These are phyloP conservation scores for Plasmodium vivax DNA, from an alignment of 169 alveolate genomes.

Conservation along the genomic window DNA sequence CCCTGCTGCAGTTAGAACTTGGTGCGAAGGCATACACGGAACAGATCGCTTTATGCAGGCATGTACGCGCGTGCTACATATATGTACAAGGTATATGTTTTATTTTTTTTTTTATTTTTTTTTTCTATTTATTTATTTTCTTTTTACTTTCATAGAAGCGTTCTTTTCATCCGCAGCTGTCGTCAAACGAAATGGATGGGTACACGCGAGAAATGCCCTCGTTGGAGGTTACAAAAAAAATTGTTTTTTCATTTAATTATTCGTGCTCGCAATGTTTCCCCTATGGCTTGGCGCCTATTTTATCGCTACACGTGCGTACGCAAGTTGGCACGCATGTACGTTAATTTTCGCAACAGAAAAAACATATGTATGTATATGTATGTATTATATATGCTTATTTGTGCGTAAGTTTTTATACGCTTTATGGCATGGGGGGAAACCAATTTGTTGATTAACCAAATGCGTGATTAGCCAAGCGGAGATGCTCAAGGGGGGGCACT, in stretches of 20 bases:
- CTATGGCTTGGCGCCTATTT: not conserved
- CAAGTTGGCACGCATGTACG: not conserved
- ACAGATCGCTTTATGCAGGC: not conserved
- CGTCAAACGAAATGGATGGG: not conserved
- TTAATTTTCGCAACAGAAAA: not conserved
- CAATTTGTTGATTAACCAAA: not conserved
- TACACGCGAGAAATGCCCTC: not conserved
- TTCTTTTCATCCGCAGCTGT: not conserved
- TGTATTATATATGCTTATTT: not conserved
- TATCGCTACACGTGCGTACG: not conserved
- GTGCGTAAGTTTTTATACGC: not conserved
- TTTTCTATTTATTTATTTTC: not conserved
- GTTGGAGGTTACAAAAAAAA: not conserved
- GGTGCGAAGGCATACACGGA: not conserved
- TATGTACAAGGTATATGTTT: not conserved
- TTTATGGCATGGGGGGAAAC: not conserved
- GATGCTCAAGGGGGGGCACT: not conserved
- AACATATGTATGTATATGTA: too few relatives aligned
- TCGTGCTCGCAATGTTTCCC: not conserved
- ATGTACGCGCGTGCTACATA: not conserved
- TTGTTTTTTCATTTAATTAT: not conserved
- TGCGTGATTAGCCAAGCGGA: not conserved
- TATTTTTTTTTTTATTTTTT: not conserved
- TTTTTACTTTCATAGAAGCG: constrained; percentile 5
- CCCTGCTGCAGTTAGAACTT: not conserved